A percentile compares a stretch with the other conserved stretches of the same genome.
Evolutionary conservation across 345 rosid species (phyloP).

Genomic region (Rhodamnia argentea): DNA sequence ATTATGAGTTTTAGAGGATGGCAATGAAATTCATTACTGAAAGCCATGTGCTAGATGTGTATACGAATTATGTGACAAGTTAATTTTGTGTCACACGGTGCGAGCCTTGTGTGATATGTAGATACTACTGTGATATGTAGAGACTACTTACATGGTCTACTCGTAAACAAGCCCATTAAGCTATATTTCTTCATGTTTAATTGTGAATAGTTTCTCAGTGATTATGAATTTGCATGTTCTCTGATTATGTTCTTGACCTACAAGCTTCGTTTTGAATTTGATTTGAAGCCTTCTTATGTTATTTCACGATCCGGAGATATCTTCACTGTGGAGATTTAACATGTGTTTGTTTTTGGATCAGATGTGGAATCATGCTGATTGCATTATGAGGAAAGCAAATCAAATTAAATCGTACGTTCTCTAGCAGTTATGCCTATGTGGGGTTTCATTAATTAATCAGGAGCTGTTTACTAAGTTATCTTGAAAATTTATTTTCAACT

Average conservation of each 20-base stretch:
- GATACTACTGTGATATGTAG: neutral
- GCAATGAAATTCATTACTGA: neutral
- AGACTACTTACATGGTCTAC: neutral
- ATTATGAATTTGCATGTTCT: neutral
- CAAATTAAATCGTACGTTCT: conserved; percentile 68
- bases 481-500: conserved; percentile 1
- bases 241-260: neutral
- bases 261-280: neutral
- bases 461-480: neutral
- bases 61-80: neutral
- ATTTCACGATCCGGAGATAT: neutral
- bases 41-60: neutral
- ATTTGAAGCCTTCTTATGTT: neutral
- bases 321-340: neutral
- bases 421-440: neutral
- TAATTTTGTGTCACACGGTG: neutral
- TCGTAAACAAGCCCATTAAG: neutral
- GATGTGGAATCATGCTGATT: conserved; percentile 90
- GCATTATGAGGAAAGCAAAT: conserved; percentile 63
- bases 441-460: neutral
- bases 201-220: neutral
- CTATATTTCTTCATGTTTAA: neutral
- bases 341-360: conserved; percentile 9
- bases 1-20: neutral
- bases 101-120: neutral